Conservation (phyloP, 345 rosid genomes). For the Syzygium aqueum region DNA sequence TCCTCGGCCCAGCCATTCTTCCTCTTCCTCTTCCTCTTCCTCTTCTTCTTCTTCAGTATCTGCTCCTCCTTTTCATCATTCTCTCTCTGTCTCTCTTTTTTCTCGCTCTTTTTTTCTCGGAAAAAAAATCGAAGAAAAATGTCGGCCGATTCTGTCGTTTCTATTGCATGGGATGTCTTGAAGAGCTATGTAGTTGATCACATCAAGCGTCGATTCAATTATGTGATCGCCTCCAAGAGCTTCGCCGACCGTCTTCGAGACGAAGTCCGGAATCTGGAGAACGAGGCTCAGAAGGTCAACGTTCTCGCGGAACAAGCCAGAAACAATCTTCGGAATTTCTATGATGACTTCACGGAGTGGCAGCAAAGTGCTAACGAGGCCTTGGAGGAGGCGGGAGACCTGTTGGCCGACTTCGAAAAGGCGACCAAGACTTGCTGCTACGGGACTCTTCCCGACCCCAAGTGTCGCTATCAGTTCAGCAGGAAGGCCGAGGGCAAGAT, state of each 20-base stretch:
- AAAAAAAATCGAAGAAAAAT: too few relatives aligned
- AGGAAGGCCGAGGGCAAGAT: background rate
- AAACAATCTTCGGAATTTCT: background rate
- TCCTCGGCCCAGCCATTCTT: background rate
- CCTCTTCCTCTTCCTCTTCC: too few relatives aligned
- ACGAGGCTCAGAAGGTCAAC: fast-evolving
- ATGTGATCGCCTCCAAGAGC: background rate
- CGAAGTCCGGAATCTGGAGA: background rate
- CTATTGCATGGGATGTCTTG: background rate
- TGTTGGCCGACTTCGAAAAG: fast-evolving
- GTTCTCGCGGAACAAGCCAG: fast-evolving
- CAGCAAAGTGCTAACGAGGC: fast-evolving
- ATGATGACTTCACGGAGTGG: fast-evolving
- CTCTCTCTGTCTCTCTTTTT: background rate
- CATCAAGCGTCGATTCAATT: background rate
- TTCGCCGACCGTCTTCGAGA: fast-evolving
- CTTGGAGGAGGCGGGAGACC: fast-evolving
- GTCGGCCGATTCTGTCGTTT: fast-evolving
- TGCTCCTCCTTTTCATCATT: background rate
- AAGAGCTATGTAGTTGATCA: fast-evolving
- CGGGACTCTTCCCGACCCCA: background rate
- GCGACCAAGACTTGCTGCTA: background rate
- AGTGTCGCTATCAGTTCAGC: background rate
- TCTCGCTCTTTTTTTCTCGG: background rate
- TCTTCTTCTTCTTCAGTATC: background rate